Percentiles rank a stretch among this genome's conserved stretches.
phyloP scores from a whole-genome alignment of 345 rosid genomes.

The Cochlearia excelsa region DNA sequence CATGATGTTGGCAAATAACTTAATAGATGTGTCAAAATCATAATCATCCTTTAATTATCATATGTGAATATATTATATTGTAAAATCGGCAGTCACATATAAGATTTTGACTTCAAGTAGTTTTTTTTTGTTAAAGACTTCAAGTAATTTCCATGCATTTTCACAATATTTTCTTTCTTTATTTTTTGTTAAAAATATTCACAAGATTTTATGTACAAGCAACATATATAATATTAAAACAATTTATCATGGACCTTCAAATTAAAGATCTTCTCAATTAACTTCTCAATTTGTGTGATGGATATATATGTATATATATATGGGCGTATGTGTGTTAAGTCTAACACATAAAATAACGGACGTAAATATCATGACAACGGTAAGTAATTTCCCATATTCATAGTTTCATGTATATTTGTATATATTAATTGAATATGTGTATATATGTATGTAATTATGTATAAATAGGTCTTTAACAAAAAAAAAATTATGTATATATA shows the following conservation, averaged over 20 bases:
- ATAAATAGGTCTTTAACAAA: constrained; percentile 37
- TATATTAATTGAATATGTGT: not conserved
- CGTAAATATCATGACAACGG: constrained; percentile 34
- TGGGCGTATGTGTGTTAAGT: not conserved
- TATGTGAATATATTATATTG: no score
- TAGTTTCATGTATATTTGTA: not conserved
- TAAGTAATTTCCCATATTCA: constrained; percentile 24
- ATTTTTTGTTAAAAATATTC: not conserved
- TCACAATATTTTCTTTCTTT: constrained; percentile 3
- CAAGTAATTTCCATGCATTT: constrained; percentile 28
- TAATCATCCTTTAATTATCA: no score
- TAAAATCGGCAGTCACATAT: not conserved
- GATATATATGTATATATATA: constrained; percentile 5
- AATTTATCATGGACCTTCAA: constrained; percentile 17
- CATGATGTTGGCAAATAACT: no score
- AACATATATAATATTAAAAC: constrained; percentile 15
- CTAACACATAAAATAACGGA: constrained; percentile 1
- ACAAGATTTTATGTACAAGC: constrained; percentile 21
- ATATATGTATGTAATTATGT: not conserved
- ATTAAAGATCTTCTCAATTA: constrained; percentile 15
- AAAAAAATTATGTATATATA: constrained; percentile 14
- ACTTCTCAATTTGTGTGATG: constrained; percentile 6
- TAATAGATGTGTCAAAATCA: no score
- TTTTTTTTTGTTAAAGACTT: no score
- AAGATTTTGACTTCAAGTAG: constrained; percentile 28